Percentiles rank a stretch among this genome's conserved stretches.
These are phyloP conservation scores for Eremothecium gossypii DNA, from an alignment of 1,139 yeast genomes.

Conservation along the genomic window DNA sequence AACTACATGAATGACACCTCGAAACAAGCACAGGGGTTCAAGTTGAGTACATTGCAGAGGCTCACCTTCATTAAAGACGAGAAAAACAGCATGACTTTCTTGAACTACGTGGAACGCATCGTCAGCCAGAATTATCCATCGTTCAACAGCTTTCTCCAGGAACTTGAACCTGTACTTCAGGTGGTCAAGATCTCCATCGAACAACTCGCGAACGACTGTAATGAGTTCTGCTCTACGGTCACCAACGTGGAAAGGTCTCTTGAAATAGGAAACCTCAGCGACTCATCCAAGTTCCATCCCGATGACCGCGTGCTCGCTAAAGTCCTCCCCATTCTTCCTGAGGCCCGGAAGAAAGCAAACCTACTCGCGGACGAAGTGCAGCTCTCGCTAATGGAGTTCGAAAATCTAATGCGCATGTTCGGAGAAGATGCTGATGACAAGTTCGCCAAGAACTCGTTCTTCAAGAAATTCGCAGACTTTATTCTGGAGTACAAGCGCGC, in stretches of 20 bases:
- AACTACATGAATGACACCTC: constrained; percentile 75
- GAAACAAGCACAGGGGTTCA: constrained; percentile 75
- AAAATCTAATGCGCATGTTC: constrained; percentile 58
- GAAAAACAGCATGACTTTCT: constrained; percentile 66
- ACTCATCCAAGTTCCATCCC: constrained; percentile 67
- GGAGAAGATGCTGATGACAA: constrained; percentile 70
- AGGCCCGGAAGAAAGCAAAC: constrained; percentile 59
- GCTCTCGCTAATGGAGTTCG: constrained; percentile 58
- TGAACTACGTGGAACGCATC: constrained; percentile 71
- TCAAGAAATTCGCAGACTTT: constrained; percentile 58
- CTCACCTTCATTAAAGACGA: constrained; percentile 70
- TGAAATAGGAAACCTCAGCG: constrained; percentile 70
- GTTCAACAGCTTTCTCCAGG: constrained; percentile 48
- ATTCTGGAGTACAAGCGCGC: constrained; percentile 58
- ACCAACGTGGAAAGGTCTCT: constrained; percentile 64
- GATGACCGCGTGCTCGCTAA: constrained; percentile 54
- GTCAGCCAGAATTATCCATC: constrained; percentile 62
- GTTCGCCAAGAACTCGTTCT: constrained; percentile 59
- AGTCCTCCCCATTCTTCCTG: constrained; percentile 56
- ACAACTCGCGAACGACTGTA: constrained; percentile 54
- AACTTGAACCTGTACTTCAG: constrained; percentile 47
- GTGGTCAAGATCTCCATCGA: constrained; percentile 63
- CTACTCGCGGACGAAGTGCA: constrained; percentile 54
- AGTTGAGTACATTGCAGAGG: constrained; percentile 63
- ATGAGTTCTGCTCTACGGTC: constrained; percentile 45